Base-by-base conservation (phyloP, 1,284 basidiomycete genomes). In the Boletus smithii region DNA sequence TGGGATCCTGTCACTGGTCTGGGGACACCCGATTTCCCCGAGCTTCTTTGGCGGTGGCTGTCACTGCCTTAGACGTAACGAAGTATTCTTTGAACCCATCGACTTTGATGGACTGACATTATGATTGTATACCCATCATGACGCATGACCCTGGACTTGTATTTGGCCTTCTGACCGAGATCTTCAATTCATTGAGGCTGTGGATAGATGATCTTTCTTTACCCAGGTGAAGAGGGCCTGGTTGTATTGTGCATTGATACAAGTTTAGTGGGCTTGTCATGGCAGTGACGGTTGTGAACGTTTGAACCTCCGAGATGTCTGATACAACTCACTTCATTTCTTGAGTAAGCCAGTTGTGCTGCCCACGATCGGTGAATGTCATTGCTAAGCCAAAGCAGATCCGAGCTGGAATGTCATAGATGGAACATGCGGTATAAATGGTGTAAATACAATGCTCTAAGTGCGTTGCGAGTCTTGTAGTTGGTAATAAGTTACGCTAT, bases 1-100 rank as follows among this genome's bases (percentile, higher is more conserved):
- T 70, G 69, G 67, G 67, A 70, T 39, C 68, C 68, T 23, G 62
- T 61, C 13, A 64, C 62, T n/a, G 62, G 62, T 8, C 41, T 64
- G 1, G 63, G 60, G 11, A 60, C 63, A 9, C 63, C 59, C n/a
- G 54, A 59, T 18, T 65, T 63, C 38, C 24, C 44, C 4, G 29
- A 47, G 24, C 46, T 67, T n/a, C n/a, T n/a, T n/a, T n/a, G n/a
- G 30, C 42, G 54, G 13, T 62, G 59, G 58, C 33, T 58, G 8
- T 14, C 20, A 2, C 18, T 62, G 11, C 54, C 54, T 41, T 62
- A n/a, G n/a, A n/a, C n/a, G n/a, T n/a, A n/a, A n/a, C n/a, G n/a
- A 40, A 24, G 8, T 24, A 24, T 5, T 24, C 24, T 24, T 24
- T n/a, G n/a, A n/a, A n/a, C n/a, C n/a, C n/a, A n/a, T n/a, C n/a